Percentiles rank a stretch among this genome's conserved stretches.
Conservation (phyloP, 2,329 filamentous ascomycete species). For the Ceratocystiopsis minuta region DNA sequence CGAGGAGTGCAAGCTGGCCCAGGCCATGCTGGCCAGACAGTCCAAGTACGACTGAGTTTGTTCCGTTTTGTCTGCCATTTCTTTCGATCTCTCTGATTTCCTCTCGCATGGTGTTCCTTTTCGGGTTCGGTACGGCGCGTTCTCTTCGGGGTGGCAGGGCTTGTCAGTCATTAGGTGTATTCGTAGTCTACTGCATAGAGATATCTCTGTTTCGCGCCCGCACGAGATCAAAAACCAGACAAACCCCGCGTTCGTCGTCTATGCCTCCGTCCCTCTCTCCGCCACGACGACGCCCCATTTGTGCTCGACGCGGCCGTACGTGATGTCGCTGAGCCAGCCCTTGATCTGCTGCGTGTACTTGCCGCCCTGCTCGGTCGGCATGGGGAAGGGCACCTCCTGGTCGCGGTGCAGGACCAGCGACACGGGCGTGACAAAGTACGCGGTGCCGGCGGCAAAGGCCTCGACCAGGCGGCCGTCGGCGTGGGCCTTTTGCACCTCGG, state of each 20-base stretch:
- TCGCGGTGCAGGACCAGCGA: conserved; percentile 51
- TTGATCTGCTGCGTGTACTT: conserved; percentile 45
- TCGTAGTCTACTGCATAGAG: no score
- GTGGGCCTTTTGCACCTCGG: conserved; percentile 54
- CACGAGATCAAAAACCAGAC: no score
- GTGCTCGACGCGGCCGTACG: conserved; percentile 53
- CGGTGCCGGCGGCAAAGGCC: conserved; percentile 74
- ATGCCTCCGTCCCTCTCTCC: conserved; percentile 18
- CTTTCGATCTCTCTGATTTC: no score
- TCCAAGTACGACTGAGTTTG: conserved; percentile 9
- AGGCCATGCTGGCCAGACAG: conserved; percentile 8
- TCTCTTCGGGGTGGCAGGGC: no score
- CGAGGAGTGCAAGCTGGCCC: conserved; percentile 10
- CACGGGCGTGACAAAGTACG: conserved; percentile 57
- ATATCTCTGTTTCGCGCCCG: no score
- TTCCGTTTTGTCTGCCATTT: no score
- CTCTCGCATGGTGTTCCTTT: no score
- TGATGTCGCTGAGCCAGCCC: conserved; percentile 50
- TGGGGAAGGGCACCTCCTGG: conserved; percentile 42
- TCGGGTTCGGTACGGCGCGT: no score
- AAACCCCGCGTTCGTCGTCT: no score
- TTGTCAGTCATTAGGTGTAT: no score
- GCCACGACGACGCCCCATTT: conserved; percentile 51
- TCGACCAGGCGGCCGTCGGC: conserved; percentile 64
- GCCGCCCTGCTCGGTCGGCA: conserved; percentile 33